Evolutionary conservation across 192 early-diverging fungal species (phyloP).

Genomic region (Backusella liffmaniae): DNA sequence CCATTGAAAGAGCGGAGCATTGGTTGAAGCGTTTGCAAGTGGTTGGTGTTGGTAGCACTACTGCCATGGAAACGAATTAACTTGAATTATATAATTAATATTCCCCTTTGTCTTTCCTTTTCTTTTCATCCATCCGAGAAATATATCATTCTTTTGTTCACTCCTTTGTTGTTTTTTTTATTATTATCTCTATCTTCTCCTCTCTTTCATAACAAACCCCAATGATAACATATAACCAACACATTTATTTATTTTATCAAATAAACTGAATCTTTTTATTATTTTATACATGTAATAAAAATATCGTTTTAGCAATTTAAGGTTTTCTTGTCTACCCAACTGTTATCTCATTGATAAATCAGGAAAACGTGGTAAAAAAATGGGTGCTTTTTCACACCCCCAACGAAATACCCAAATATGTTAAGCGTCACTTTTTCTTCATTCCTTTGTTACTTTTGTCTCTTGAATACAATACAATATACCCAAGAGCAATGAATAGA

Average conservation of each 20-base stretch:
- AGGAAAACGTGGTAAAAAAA: constrained; percentile 6
- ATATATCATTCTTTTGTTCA: not conserved
- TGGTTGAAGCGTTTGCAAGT: constrained; percentile 53
- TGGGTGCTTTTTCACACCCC: not conserved
- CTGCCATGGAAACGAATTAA: constrained; percentile 4
- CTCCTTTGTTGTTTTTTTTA: not conserved
- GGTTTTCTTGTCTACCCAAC: not conserved
- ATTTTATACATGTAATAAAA: not conserved
- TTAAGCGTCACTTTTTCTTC: not conserved
- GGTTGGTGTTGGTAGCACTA: constrained; percentile 15
- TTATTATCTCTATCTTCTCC: not conserved
- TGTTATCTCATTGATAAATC: not conserved
- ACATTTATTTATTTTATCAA: not conserved
- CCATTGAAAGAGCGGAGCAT: constrained; percentile 62
- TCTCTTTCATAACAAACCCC: not conserved
- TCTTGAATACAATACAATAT: not conserved
- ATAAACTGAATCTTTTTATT: not conserved
- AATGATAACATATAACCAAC: not conserved
- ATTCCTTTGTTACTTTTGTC: not conserved
- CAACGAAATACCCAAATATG: not conserved
- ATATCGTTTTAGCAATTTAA: not conserved
- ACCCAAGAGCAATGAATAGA: too few species aligned
- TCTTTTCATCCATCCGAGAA: not conserved
- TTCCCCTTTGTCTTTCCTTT: not conserved
- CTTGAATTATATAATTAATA: not conserved